phyloP scores from a whole-genome alignment of 352 stramenopile genomes.

The Elongisporangium prolatum region DNA sequence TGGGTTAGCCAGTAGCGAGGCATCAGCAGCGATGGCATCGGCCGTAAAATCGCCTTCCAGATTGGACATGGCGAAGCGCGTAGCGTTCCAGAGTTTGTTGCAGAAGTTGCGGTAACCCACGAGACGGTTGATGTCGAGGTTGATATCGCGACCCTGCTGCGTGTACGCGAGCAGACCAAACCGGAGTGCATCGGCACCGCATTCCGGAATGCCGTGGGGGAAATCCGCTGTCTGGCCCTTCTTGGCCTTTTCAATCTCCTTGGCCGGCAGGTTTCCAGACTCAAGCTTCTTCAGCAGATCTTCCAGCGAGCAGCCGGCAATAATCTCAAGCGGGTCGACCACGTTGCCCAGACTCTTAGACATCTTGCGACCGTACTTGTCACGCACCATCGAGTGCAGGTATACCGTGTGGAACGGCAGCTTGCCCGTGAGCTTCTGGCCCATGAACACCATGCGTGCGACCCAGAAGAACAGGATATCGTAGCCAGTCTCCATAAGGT shows the following conservation, averaged over 20 bases:
- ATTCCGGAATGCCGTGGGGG: slow-evolving; percentile 98
- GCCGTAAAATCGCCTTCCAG: slow-evolving; percentile 77
- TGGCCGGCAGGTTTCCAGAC: slow-evolving; percentile 94
- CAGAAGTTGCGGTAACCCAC: slow-evolving; percentile 99
- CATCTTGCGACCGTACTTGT: slow-evolving; percentile 99
- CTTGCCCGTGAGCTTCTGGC: slow-evolving; percentile 95
- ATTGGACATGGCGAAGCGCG: slow-evolving; percentile 97
- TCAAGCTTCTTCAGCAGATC: slow-evolving; percentile 95
- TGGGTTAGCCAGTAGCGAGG: slow-evolving; percentile 49
- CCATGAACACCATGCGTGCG: slow-evolving; percentile 95
- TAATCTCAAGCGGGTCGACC: slow-evolving; percentile 97
- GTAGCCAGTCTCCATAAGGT: slow-evolving; percentile 98
- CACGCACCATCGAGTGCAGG: slow-evolving; percentile 97
- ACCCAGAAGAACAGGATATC: slow-evolving; percentile 99
- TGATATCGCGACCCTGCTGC: slow-evolving; percentile 95
- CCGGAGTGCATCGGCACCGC: slow-evolving; percentile 96
- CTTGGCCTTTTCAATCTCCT: slow-evolving; percentile 97
- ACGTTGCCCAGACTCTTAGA: slow-evolving; percentile 99
- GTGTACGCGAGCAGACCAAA: slow-evolving; percentile 98
- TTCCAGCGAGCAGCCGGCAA: slow-evolving; percentile 94
- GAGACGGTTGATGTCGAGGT: slow-evolving; percentile 99
- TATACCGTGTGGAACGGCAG: slow-evolving; percentile 97
- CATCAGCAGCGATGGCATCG: slow-evolving; percentile 48
- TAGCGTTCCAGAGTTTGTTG: slow-evolving; percentile 99
- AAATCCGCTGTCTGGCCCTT: slow-evolving; percentile 97